These are phyloP conservation scores for Cardamine resedifolia DNA, from an alignment of 345 rosid genomes.

Conservation along the genomic window DNA sequence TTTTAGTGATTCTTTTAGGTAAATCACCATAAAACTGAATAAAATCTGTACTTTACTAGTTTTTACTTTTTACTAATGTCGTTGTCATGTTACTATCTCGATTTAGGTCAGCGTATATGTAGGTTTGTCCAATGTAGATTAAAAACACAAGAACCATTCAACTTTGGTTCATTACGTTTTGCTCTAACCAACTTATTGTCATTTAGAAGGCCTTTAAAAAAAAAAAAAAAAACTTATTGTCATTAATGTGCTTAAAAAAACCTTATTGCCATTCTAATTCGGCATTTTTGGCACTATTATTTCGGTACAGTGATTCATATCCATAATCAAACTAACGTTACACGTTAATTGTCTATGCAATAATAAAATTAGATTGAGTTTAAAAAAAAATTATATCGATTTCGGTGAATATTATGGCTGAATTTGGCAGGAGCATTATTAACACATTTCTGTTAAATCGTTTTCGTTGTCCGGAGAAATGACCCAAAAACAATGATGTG, in stretches of 20 bases:
- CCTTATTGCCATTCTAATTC: background rate
- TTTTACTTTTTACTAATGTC: too few relatives aligned
- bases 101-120: background rate
- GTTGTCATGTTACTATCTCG: background rate
- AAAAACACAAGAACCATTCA: background rate
- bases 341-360: conserved; percentile 1
- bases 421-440: conserved; percentile 14
- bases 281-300: background rate
- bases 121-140: background rate
- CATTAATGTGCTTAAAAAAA: background rate
- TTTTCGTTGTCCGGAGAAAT: conserved; percentile 33
- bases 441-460: conserved; percentile 26
- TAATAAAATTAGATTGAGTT: background rate
- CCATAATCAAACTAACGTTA: background rate
- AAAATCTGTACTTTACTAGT: background rate
- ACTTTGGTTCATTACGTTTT: background rate
- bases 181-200: background rate
- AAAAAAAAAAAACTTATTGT: too few relatives aligned
- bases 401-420: conserved; percentile 14
- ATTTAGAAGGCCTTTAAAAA: background rate
- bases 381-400: background rate
- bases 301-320: background rate
- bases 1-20: too few relatives aligned
- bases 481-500: conserved; percentile 19
- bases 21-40: background rate